A percentile compares a stretch with the other conserved stretches of the same genome.
phyloP scores from a whole-genome alignment of 352 stramenopile species.

The Globisporangium rhizosaccharum region DNA sequence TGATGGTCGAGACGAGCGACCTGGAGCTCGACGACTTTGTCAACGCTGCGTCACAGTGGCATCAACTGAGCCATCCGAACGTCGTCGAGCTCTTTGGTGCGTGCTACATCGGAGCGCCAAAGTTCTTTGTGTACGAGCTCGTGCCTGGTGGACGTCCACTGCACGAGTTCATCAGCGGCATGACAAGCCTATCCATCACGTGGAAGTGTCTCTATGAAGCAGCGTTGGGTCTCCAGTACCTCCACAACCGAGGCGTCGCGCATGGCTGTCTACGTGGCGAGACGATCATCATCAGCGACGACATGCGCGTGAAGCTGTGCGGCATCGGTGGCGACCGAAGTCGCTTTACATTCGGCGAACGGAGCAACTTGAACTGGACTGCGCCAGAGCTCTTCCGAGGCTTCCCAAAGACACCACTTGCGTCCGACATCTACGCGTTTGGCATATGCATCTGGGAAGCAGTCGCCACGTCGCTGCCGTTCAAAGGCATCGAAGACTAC shows the following conservation, averaged over 20 bases:
- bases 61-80: constrained; percentile 7
- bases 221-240: constrained; percentile 21
- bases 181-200: background rate
- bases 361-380: constrained; percentile 10
- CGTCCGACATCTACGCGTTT: constrained; percentile 25
- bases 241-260: constrained; percentile 20
- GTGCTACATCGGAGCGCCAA: background rate
- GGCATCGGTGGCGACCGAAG: constrained; percentile 5
- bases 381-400: constrained; percentile 13
- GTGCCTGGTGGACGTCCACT: background rate
- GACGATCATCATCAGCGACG: constrained; percentile 7
- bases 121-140: constrained; percentile 4
- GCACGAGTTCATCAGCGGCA: constrained; percentile 1
- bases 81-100: constrained; percentile 5
- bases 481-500: background rate
- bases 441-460: constrained; percentile 19
- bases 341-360: background rate
- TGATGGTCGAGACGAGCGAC: background rate
- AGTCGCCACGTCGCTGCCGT: constrained; percentile 3
- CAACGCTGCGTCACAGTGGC: constrained; percentile 1
- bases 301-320: constrained; percentile 11
- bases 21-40: background rate
- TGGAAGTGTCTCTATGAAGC: constrained; percentile 19
- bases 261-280: constrained; percentile 11
- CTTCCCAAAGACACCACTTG: constrained; percentile 3